A percentile compares a stretch with the other conserved stretches of the same genome.
phyloP scores from a whole-genome alignment of 257 asterid genomes.

The Petunia axillaris region DNA sequence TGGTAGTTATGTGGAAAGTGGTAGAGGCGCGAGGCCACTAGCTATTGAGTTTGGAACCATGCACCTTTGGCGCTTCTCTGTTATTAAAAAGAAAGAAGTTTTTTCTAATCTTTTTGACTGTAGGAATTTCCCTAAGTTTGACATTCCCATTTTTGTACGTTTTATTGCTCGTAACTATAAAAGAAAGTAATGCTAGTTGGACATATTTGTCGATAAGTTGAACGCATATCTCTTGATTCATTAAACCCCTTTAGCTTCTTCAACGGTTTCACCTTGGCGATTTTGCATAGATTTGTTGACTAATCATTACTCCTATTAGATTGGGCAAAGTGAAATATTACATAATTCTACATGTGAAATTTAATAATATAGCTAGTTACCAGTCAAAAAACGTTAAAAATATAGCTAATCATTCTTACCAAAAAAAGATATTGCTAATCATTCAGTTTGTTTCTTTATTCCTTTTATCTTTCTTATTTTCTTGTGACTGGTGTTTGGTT shows the following conservation, averaged over 20 bases:
- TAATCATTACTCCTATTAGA: not conserved
- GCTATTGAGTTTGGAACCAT: too few relatives aligned
- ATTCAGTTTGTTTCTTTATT: constrained; percentile 19
- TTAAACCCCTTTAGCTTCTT: not conserved
- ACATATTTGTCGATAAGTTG: not conserved
- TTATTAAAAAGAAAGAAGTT: too few relatives aligned
- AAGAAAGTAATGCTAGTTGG: not conserved
- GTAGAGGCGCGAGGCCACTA: too few relatives aligned
- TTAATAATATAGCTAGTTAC: not conserved
- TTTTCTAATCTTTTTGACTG: not conserved
- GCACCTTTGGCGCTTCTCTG: too few relatives aligned
- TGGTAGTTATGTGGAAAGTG: too few relatives aligned
- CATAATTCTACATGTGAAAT: not conserved
- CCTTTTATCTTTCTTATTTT: not conserved
- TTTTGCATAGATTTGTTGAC: not conserved
- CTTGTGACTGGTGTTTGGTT: not conserved
- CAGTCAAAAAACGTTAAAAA: too few relatives aligned
- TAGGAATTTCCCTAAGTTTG: not conserved
- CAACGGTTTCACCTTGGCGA: constrained; percentile 2
- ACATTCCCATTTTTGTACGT: not conserved
- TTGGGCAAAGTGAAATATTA: not conserved
- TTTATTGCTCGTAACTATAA: not conserved
- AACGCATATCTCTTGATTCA: not conserved
- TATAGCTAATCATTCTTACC: too few relatives aligned
- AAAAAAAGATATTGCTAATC: not conserved